Evolutionary conservation across 2,329 filamentous ascomycete species (phyloP).

Genomic region (Verticillium alfalfae): DNA sequence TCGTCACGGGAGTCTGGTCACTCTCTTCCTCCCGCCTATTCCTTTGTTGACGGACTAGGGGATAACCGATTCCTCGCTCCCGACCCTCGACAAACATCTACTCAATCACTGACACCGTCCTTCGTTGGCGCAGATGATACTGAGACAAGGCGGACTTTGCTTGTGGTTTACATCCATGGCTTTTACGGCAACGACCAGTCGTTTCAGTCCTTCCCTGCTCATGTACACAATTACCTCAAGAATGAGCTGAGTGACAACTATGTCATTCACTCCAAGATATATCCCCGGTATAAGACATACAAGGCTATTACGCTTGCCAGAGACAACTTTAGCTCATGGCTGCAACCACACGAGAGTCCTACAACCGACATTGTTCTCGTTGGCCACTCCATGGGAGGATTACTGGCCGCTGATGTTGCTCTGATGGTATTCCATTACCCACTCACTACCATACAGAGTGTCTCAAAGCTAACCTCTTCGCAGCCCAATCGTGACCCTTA

Average conservation of each 20-base stretch:
- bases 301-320: slow-evolving; percentile 66
- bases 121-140: slow-evolving; percentile 16
- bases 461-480: background rate
- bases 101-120: slow-evolving; percentile 26
- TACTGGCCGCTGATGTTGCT: slow-evolving; percentile 74
- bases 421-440: slow-evolving; percentile 45
- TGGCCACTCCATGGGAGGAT: slow-evolving; percentile 86
- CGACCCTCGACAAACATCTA: slow-evolving; percentile 44
- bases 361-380: slow-evolving; percentile 76
- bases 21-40: background rate
- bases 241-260: slow-evolving; percentile 65
- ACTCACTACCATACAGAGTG: too few relatives aligned
- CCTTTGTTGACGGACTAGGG: background rate
- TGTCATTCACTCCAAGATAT: slow-evolving; percentile 80
- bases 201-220: slow-evolving; percentile 81
- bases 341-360: slow-evolving; percentile 68
- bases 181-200: slow-evolving; percentile 86
- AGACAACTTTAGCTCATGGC: slow-evolving; percentile 79
- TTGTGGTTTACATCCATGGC: slow-evolving; percentile 82
- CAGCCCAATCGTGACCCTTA: slow-evolving; percentile 28
- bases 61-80: slow-evolving; percentile 3
- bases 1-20: background rate
- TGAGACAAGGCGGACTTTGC: slow-evolving; percentile 47
- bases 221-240: slow-evolving; percentile 72
- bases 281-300: slow-evolving; percentile 74